Evolutionary conservation across 495 filamentous ascomycete species (phyloP), one percentile per base, ranked within the genome.

Genomic region (Talaromyces thailandensis): DNA sequence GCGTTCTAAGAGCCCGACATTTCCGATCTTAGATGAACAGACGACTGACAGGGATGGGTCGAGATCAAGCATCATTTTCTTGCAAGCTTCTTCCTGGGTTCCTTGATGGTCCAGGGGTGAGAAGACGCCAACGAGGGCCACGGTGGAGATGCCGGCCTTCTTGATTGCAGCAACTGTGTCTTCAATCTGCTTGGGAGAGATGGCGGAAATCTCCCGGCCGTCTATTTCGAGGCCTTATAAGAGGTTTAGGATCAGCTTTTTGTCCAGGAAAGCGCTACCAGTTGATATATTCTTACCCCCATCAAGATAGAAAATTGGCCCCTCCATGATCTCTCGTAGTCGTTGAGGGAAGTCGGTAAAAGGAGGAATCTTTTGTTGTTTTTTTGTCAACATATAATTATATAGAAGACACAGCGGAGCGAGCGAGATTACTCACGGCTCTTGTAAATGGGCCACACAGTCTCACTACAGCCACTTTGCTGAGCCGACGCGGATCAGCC

Each of bases 381-480:
- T 59, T 2, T 1, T 58, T 8, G 32, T 59, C 57, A 59, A 21
- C 29, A 32, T 45, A 11, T 2, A 12, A 11, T 4, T 26, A 12
- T 16, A 14, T 14, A 8, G 11, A 40, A 40, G 5, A 1, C 28
- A 43, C 1, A 6, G 9, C n/a, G 11, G 16, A 59, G 25, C 4
- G 31, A 59, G 32, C 29, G 28, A 45, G 52, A 31, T 45, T 2
- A 29, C 52, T 25, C 16, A 67, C 65, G 45, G 56, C 61, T 58
- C 78, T 81, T 6, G 79, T 76, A 63, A 82, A 85, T 3, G 80
- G 75, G 5, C 79, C 78, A 45, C 74, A 84, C 9, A 86, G 73
- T 8, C 84, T 73, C 7, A 85, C 62, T 8, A 86, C 77, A 16
- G 82, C 84, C 2, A 87, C 84, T 32, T 71, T 73, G 8, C 73